Conservation (phyloP, 78 protist genomes). For the Polysphondylium violaceum region DNA sequence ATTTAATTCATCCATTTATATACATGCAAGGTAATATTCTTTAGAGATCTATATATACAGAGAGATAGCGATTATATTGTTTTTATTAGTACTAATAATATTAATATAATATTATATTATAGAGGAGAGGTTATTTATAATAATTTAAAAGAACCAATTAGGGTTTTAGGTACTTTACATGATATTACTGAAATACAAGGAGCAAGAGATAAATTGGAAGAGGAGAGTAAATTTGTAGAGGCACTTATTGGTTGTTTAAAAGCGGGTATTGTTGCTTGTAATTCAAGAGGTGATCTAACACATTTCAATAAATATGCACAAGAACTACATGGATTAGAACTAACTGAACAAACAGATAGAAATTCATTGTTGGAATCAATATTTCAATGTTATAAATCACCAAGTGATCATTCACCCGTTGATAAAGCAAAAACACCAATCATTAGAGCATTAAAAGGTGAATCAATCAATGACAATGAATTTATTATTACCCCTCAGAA, state of each 20-base stretch:
- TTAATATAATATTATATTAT: not conserved
- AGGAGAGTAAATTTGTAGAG: slow-evolving; percentile 57
- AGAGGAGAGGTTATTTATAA: slow-evolving; percentile 24
- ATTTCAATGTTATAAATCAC: slow-evolving; percentile 1
- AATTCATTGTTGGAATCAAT: slow-evolving; percentile 8
- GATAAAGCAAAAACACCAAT: slow-evolving; percentile 21
- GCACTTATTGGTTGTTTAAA: slow-evolving; percentile 55
- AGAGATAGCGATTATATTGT: not conserved
- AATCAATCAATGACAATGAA: slow-evolving; percentile 25
- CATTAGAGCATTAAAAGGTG: slow-evolving; percentile 24
- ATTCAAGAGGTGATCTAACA: slow-evolving; percentile 48
- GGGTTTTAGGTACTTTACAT: slow-evolving; percentile 42
- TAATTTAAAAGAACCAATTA: not conserved
- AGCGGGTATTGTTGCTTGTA: slow-evolving; percentile 55
- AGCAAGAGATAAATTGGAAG: slow-evolving; percentile 50
- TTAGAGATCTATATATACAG: too few relatives aligned
- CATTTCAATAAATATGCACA: slow-evolving; percentile 60
- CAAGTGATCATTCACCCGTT: not conserved
- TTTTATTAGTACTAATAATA: not conserved
- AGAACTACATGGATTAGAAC: slow-evolving; percentile 34
- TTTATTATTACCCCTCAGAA: slow-evolving; percentile 11
- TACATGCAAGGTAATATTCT: too few relatives aligned
- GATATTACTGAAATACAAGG: slow-evolving; percentile 52
- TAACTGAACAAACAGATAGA: slow-evolving; percentile 10
- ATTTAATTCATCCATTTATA: not conserved